A percentile compares a stretch with the other conserved stretches of the same genome.
These are phyloP conservation scores for Zasmidium angulare DNA, from an alignment of 2,329 filamentous ascomycete genomes.

Conservation along the genomic window DNA sequence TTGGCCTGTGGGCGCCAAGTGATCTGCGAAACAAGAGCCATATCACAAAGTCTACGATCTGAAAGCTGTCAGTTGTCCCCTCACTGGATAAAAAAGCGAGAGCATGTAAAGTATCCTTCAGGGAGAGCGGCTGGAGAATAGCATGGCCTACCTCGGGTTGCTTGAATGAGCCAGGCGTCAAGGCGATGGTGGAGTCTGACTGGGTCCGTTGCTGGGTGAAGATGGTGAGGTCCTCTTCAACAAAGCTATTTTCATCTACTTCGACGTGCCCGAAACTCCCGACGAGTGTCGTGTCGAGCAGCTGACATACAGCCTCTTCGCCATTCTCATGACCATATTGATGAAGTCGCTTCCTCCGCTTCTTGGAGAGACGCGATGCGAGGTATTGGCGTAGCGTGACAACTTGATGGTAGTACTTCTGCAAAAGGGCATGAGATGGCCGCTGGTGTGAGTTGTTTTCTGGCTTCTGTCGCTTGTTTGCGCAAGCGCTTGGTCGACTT, in stretches of 20 bases:
- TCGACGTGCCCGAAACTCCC: constrained; percentile 48
- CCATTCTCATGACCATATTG: constrained; percentile 15
- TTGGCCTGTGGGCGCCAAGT: constrained; percentile 53
- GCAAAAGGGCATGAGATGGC: constrained; percentile 22
- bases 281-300: constrained; percentile 71
- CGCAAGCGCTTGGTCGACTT: constrained; percentile 3
- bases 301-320: constrained; percentile 45
- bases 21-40: constrained; percentile 71
- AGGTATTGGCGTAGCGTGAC: constrained; percentile 31
- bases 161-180: constrained; percentile 30
- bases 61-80: constrained; percentile 21
- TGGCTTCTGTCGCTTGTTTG: constrained; percentile 17
- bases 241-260: constrained; percentile 23
- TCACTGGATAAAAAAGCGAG: constrained; percentile 4
- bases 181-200: constrained; percentile 18
- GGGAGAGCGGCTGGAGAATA: constrained; percentile 20
- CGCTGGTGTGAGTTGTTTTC: not conserved
- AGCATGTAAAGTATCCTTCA: constrained; percentile 55
- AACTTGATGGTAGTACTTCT: constrained; percentile 28
- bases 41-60: constrained; percentile 58
- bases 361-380: constrained; percentile 22
- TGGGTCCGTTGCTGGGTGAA: constrained; percentile 48
- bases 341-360: constrained; percentile 26
- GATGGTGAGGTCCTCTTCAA: constrained; percentile 41
- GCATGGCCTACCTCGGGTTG: constrained; percentile 45